Conservation (phyloP, 371 early-diverging fungal genomes). For the Conidiobolus incongruus region DNA sequence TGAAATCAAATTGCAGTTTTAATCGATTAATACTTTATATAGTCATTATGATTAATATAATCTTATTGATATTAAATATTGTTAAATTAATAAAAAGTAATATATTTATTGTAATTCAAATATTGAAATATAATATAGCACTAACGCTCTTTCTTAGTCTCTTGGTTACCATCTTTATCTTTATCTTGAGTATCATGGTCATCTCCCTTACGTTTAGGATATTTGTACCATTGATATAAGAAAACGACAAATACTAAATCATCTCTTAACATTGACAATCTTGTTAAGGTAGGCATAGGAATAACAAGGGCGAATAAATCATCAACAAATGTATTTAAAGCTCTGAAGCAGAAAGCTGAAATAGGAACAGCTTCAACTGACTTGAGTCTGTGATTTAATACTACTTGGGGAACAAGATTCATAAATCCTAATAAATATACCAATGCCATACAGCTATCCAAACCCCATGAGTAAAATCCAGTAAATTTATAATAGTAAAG, state of each 20-base stretch:
- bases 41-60: too few species aligned
- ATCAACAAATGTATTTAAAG: conserved; percentile 29
- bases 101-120: too few species aligned
- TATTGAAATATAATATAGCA: too few species aligned
- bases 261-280: conserved; percentile 23
- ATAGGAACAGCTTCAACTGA: conserved; percentile 37
- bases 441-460: conserved; percentile 29
- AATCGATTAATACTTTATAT: too few species aligned
- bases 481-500: conserved; percentile 30
- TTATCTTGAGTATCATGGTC: too few species aligned
- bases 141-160: too few species aligned
- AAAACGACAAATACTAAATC: conserved; percentile 23
- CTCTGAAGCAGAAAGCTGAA: conserved; percentile 19
- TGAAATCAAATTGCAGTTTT: too few species aligned
- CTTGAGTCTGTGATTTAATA: conserved; percentile 31
- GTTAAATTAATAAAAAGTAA: too few species aligned
- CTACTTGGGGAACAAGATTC: conserved; percentile 25
- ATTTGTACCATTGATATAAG: conserved; percentile 25
- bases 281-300: conserved; percentile 25
- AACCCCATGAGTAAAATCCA: conserved; percentile 34
- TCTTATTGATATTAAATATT: too few species aligned
- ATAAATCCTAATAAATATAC: conserved; percentile 34
- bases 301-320: conserved; percentile 50
- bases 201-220: conserved; percentile 13
- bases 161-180: too few species aligned